Conservation (phyloP, 2,329 filamentous ascomycete species). For the Biscogniauxia marginata region DNA sequence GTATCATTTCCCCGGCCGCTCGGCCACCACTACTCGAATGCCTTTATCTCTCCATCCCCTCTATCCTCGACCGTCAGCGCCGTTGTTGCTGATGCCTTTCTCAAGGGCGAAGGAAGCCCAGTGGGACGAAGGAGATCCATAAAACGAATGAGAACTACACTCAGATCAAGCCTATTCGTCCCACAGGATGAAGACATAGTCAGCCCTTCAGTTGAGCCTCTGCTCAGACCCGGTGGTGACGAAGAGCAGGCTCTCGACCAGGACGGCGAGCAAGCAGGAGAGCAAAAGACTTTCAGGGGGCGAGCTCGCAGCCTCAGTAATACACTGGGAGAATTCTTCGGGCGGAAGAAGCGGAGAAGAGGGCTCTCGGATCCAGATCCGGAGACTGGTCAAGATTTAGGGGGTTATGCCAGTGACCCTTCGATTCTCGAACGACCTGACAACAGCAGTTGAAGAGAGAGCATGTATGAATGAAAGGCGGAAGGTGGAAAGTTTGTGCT, state of each 20-base stretch:
- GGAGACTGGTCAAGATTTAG: slow-evolving; percentile 20
- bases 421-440: slow-evolving; percentile 8
- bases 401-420: slow-evolving; percentile 10
- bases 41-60: slow-evolving; percentile 59
- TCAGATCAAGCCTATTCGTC: slow-evolving; percentile 56
- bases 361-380: slow-evolving; percentile 23
- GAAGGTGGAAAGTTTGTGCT: background rate
- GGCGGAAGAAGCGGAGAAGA: slow-evolving; percentile 30
- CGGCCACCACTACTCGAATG: slow-evolving; percentile 42
- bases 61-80: slow-evolving; percentile 59
- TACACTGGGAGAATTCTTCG: slow-evolving; percentile 38
- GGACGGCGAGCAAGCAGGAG: slow-evolving; percentile 13
- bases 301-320: slow-evolving; percentile 40
- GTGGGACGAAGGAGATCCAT: slow-evolving; percentile 43
- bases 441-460: slow-evolving; percentile 2
- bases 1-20: slow-evolving; percentile 35
- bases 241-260: slow-evolving; percentile 21
- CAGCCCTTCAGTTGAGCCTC: slow-evolving; percentile 19
- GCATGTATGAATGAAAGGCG: background rate
- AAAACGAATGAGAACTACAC: slow-evolving; percentile 47
- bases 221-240: slow-evolving; percentile 17
- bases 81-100: slow-evolving; percentile 55
- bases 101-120: slow-evolving; percentile 44
- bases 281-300: slow-evolving; percentile 27
- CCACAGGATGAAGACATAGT: slow-evolving; percentile 38